Base-by-base conservation (phyloP, 192 early-diverging fungal species). In the Geosiphon pyriformis region DNA sequence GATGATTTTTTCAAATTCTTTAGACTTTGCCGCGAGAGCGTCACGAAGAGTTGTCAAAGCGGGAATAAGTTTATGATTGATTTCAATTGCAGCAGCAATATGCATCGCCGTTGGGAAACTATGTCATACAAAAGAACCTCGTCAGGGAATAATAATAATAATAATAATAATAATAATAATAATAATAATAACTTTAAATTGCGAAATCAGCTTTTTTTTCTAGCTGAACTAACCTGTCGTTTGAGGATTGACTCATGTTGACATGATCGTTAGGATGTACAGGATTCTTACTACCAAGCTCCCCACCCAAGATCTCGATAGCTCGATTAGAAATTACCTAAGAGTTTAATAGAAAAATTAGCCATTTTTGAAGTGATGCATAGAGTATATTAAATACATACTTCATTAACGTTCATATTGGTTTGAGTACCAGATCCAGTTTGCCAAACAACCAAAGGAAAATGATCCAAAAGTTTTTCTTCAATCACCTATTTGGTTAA, bases 251-350 rank as follows among this genome's bases (percentile, higher is more conserved):
- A 62, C 90, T 90, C 85, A 94, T 96, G 86, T 99, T 99, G 72
- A 98, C 95, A 62, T 97, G 94, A 80, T 99, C 97, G 78, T 99
- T 99, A 42, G 97, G 97, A 75, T 99, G 97, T 35, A 99, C 94
- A 18, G 94, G 94, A 65, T 83, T 87, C 87, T 98, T 94, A 76
- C 80, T 84, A 58, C 96, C 96, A 48, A 94, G 83, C 74, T 93
- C 87, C 51, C 88, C 90, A 57, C 92, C 94, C 37, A 98, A 76
- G 35, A 98, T 80, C 78, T 99, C 93, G 70, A 94, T 96, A 26
- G 97, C 97, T 46, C 97, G 88, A 90, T 99, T 99, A 61, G 97
- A 92, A 74, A 99, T 94, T 52, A 99, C 96, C 74, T 88, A 82
- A n/a, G 15, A 42, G 37, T 42, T 10, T 10, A 55, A 49, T 59